A percentile compares a stretch with the other conserved stretches of the same genome.
phyloP scores from a whole-genome alignment of 2,329 filamentous ascomycete genomes.

The Botrytis cinerea region DNA sequence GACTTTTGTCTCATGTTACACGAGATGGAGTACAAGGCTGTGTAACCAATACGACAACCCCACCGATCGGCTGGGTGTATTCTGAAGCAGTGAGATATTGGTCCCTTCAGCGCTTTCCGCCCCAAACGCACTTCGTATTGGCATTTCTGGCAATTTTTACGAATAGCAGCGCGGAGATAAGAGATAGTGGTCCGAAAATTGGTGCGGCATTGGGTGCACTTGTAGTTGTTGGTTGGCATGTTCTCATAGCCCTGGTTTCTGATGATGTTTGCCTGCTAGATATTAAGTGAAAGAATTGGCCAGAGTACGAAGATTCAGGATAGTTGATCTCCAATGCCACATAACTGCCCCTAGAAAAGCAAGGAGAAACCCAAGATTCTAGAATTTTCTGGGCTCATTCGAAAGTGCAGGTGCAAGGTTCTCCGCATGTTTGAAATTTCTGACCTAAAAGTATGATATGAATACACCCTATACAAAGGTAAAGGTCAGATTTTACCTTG shows the following conservation, averaged over 20 bases:
- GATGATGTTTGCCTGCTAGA: background rate
- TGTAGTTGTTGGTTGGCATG: background rate
- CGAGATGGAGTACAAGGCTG: background rate
- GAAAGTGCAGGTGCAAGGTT: background rate
- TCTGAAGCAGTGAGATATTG: background rate
- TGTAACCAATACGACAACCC: background rate
- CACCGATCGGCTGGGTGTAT: background rate
- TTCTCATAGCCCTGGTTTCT: too few relatives aligned
- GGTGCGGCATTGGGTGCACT: background rate
- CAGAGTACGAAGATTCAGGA: background rate
- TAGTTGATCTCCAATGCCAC: background rate
- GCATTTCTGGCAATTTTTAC: background rate
- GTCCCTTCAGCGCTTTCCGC: rapidly evolving
- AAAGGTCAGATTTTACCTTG: background rate
- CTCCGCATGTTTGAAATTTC: background rate
- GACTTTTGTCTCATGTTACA: background rate
- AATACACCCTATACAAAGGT: background rate
- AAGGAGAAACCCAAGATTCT: background rate
- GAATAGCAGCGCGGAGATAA: background rate
- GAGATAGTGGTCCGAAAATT: background rate
- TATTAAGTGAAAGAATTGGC: background rate
- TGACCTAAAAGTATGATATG: background rate
- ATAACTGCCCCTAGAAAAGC: background rate
- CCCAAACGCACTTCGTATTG: too few relatives aligned
- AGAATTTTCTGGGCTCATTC: too few relatives aligned